Conservation (phyloP, 495 filamentous ascomycete species). For the Hypomontagnella submonticulosa region DNA sequence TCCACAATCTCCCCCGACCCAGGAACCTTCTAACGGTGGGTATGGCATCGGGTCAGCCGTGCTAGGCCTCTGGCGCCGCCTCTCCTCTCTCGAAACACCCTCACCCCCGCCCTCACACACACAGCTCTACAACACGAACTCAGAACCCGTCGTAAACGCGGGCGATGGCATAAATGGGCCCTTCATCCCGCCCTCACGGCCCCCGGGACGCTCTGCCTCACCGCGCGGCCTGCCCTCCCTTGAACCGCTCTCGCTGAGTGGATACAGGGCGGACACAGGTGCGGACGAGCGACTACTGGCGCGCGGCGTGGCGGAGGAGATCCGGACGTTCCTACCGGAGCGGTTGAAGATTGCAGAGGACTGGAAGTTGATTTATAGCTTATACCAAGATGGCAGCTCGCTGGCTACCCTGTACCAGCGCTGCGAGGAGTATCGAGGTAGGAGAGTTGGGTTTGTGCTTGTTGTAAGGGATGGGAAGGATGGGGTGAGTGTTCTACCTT, state of each 20-base stretch:
- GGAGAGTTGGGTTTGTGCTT: slow-evolving; percentile 85
- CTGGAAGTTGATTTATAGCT: slow-evolving; percentile 87
- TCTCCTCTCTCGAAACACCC: slow-evolving; percentile 48
- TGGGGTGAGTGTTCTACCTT: slow-evolving; percentile 64
- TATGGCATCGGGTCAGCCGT: slow-evolving; percentile 46
- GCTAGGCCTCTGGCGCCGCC: slow-evolving; percentile 47
- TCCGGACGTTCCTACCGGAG: slow-evolving; percentile 86
- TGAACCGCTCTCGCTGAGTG: slow-evolving; percentile 55
- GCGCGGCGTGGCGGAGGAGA: slow-evolving; percentile 86
- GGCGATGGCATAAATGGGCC: slow-evolving; percentile 54
- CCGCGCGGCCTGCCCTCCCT: slow-evolving; percentile 57
- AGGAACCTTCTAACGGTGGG: slow-evolving; percentile 29
- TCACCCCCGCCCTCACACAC: slow-evolving; percentile 39
- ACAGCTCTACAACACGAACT: slow-evolving; percentile 40
- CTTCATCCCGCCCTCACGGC: slow-evolving; percentile 50
- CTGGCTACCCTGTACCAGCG: slow-evolving; percentile 87
- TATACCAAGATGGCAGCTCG: slow-evolving; percentile 93
- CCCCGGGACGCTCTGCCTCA: slow-evolving; percentile 47
- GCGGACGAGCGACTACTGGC: slow-evolving; percentile 66
- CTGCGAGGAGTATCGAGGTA: slow-evolving; percentile 68
- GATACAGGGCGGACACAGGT: slow-evolving; percentile 54
- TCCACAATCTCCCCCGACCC: slow-evolving; percentile 31
- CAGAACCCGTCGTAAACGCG: slow-evolving; percentile 4
- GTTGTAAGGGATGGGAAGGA: slow-evolving; percentile 81
- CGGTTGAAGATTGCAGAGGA: slow-evolving; percentile 86